Conservation (phyloP, 345 rosid species). For the Atalantia buxifolia region DNA sequence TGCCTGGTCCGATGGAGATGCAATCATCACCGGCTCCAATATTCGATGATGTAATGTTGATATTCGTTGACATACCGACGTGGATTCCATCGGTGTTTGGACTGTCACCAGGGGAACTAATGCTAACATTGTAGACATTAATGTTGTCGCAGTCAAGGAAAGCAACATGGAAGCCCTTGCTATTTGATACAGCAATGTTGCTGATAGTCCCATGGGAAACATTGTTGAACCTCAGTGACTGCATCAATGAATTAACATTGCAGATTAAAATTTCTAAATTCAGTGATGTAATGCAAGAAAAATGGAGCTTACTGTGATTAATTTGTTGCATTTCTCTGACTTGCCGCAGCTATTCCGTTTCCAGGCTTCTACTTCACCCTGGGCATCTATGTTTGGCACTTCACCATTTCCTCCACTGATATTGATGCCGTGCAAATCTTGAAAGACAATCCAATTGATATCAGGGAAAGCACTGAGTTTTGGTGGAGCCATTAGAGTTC, state of each 20-base stretch:
- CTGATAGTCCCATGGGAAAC: slow-evolving; percentile 39
- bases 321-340: slow-evolving; percentile 19
- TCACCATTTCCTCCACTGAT: slow-evolving; percentile 20
- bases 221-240: slow-evolving; percentile 37
- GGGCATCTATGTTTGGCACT: slow-evolving; percentile 30
- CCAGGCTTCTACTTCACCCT: slow-evolving; percentile 47
- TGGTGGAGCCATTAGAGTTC: slow-evolving; percentile 33
- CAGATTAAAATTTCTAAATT: background rate
- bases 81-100: slow-evolving; percentile 75
- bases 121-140: slow-evolving; percentile 21
- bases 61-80: slow-evolving; percentile 35
- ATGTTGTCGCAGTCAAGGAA: slow-evolving; percentile 31
- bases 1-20: slow-evolving; percentile 53
- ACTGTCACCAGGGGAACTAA: slow-evolving; percentile 49
- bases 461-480: slow-evolving; percentile 17
- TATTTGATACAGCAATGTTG: slow-evolving; percentile 29
- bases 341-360: slow-evolving; percentile 25
- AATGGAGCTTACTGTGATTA: slow-evolving; percentile 34
- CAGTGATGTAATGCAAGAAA: background rate
- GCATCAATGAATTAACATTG: slow-evolving; percentile 7
- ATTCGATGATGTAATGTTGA: slow-evolving; percentile 29
- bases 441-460: slow-evolving; percentile 35
- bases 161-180: slow-evolving; percentile 49
- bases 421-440: slow-evolving; percentile 18
- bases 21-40: slow-evolving; percentile 64